phyloP scores from a whole-genome alignment of 1,284 basidiomycete genomes.

The Volvariella surrecta region DNA sequence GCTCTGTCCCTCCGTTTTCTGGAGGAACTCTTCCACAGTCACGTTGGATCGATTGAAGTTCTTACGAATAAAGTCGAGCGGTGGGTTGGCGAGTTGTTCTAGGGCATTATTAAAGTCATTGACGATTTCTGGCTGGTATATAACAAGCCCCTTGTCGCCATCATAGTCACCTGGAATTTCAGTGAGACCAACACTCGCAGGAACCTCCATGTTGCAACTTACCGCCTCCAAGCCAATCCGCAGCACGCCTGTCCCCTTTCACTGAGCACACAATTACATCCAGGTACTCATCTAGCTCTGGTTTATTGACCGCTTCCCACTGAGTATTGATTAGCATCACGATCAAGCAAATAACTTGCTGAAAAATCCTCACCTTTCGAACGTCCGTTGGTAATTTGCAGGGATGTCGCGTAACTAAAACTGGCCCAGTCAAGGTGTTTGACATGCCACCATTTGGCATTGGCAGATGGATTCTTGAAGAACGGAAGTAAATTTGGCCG shows the following conservation, averaged over 20 bases:
- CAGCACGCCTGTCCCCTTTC: constrained; percentile 34
- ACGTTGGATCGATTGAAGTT: constrained; percentile 36
- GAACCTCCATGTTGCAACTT: too few relatives aligned
- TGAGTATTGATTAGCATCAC: constrained; percentile 13
- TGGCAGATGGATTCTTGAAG: constrained; percentile 26
- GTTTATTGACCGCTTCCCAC: constrained; percentile 37
- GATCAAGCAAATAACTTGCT: constrained; percentile 1
- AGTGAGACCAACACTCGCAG: too few relatives aligned
- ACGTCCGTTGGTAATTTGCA: constrained; percentile 47
- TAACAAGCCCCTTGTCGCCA: constrained; percentile 37
- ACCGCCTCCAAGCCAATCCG: constrained; percentile 43
- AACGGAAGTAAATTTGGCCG: constrained; percentile 38
- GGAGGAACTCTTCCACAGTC: constrained; percentile 32
- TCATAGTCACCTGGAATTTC: constrained; percentile 46
- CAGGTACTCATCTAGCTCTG: constrained; percentile 29
- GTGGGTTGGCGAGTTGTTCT: constrained; percentile 35
- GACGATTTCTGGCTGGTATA: constrained; percentile 42
- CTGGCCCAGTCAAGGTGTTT: constrained; percentile 34
- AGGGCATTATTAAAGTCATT: constrained; percentile 39
- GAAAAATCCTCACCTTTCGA: constrained; percentile 31
- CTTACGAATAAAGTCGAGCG: constrained; percentile 26
- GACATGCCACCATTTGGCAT: constrained; percentile 29
- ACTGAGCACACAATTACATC: constrained; percentile 43
- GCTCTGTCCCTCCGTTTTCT: constrained; percentile 13
- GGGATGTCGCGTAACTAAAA: constrained; percentile 41